Evolutionary conservation across 164 flowering plant species (phyloP).

Genomic region (Platanus orientalis): DNA sequence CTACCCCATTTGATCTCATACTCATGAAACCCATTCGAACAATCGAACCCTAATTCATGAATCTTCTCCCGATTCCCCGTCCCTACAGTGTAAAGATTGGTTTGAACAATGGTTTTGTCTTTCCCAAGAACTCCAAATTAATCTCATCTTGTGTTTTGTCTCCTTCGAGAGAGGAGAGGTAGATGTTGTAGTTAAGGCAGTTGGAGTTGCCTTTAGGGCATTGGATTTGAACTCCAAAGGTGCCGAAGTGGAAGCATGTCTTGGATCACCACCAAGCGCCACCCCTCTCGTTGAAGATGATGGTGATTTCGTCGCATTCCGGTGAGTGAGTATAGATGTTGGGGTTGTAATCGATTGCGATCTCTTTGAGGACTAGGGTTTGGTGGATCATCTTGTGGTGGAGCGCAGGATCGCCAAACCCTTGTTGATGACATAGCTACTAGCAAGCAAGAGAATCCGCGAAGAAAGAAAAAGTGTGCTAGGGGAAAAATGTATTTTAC

Average conservation of each 20-base stretch:
- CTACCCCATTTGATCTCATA: slow-evolving; percentile 45
- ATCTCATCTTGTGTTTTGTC: slow-evolving; percentile 54
- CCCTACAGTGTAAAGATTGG: slow-evolving; percentile 40
- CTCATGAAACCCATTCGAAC: slow-evolving; percentile 48
- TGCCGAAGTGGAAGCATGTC: slow-evolving; percentile 36
- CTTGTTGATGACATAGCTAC: no score
- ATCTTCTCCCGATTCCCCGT: slow-evolving; percentile 39
- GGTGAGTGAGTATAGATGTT: slow-evolving; percentile 42
- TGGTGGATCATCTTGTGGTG: slow-evolving; percentile 25
- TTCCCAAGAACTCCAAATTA: slow-evolving; percentile 61
- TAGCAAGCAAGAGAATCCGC: no score
- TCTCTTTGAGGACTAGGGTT: slow-evolving; percentile 31
- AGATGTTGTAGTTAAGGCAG: slow-evolving; percentile 64
- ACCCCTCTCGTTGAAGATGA: slow-evolving; percentile 47
- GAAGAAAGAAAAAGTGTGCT: no score
- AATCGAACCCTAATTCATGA: slow-evolving; percentile 47
- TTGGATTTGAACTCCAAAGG: slow-evolving; percentile 38
- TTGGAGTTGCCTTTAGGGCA: slow-evolving; percentile 55
- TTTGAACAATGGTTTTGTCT: slow-evolving; percentile 43
- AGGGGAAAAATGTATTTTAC: no score
- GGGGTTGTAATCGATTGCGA: slow-evolving; percentile 48
- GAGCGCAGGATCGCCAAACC: slow-evolving; percentile 35
- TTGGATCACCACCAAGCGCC: slow-evolving; percentile 55
- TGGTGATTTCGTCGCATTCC: slow-evolving; percentile 30
- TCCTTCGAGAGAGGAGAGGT: slow-evolving; percentile 55